These are phyloP conservation scores for Cutaneotrichosporon sp. DNA, from an alignment of 1,284 basidiomycete genomes.

Conservation along the genomic window DNA sequence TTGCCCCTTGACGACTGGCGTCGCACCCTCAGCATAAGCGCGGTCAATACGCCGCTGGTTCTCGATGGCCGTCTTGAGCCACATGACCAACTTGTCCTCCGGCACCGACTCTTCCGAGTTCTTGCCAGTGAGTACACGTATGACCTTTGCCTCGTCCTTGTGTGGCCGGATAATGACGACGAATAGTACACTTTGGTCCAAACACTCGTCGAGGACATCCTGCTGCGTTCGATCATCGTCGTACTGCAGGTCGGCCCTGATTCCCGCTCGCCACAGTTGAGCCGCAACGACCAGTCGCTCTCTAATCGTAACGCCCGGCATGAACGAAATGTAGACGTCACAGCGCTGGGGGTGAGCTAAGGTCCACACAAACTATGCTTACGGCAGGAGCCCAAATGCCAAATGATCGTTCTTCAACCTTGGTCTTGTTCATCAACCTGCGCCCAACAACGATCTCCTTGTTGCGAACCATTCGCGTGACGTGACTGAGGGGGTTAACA, in stretches of 20 bases:
- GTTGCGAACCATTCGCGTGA: slow-evolving; percentile 49
- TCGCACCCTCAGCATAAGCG: slow-evolving; percentile 35
- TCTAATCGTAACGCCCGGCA: slow-evolving; percentile 49
- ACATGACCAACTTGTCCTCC: slow-evolving; percentile 28
- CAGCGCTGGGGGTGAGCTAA: slow-evolving; percentile 49
- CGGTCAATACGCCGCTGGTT: slow-evolving; percentile 47
- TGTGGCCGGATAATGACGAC: slow-evolving; percentile 43
- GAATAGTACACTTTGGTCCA: slow-evolving; percentile 48
- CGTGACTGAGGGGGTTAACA: slow-evolving; percentile 31
- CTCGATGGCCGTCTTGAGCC: slow-evolving; percentile 38
- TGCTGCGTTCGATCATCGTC: slow-evolving; percentile 46
- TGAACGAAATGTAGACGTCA: slow-evolving; percentile 55
- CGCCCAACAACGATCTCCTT: slow-evolving; percentile 47
- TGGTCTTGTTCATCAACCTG: slow-evolving; percentile 47
- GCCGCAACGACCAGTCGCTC: slow-evolving; percentile 51
- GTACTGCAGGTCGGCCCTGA: slow-evolving; percentile 55
- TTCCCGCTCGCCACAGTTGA: slow-evolving; percentile 54
- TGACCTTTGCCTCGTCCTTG: slow-evolving; percentile 41
- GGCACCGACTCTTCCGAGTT: slow-evolving; percentile 30
- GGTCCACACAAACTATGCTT: slow-evolving; percentile 2
- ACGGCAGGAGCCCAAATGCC: slow-evolving; percentile 44
- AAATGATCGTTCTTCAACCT: slow-evolving; percentile 50
- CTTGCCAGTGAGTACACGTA: slow-evolving; percentile 10
- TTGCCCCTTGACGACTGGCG: slow-evolving; percentile 18
- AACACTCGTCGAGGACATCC: slow-evolving; percentile 43